These are phyloP conservation scores for Colletotrichum sp. DNA, from an alignment of 2,329 filamentous ascomycete species.

Conservation along the genomic window DNA sequence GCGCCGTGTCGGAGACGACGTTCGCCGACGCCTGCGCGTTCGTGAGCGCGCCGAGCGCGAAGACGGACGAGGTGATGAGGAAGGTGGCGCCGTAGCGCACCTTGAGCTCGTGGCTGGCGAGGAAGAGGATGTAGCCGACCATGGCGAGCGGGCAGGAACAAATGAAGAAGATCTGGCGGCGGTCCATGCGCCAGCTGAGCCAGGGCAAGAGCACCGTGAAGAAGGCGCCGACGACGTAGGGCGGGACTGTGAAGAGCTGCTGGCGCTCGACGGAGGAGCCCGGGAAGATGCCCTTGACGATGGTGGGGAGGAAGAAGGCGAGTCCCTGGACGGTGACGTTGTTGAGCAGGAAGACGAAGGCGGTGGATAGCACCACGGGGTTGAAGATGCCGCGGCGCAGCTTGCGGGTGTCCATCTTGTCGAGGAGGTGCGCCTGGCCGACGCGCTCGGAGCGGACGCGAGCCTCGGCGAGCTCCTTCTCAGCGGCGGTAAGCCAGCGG, in stretches of 20 bases:
- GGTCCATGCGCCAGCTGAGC: slow-evolving; percentile 60
- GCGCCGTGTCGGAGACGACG: slow-evolving; percentile 68
- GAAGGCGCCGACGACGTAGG: slow-evolving; percentile 67
- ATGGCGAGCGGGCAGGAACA: slow-evolving; percentile 61
- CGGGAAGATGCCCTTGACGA: slow-evolving; percentile 69
- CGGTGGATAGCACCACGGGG: slow-evolving; percentile 59
- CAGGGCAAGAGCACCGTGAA: slow-evolving; percentile 63
- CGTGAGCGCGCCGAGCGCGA: slow-evolving; percentile 64
- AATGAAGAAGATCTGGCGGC: slow-evolving; percentile 61
- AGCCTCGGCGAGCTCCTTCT: slow-evolving; percentile 66
- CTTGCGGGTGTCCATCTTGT: slow-evolving; percentile 64
- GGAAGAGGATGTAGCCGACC: slow-evolving; percentile 68
- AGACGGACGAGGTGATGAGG: slow-evolving; percentile 64
- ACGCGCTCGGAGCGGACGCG: slow-evolving; percentile 65
- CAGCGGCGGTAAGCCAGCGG: slow-evolving; percentile 65
- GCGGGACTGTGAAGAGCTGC: slow-evolving; percentile 69
- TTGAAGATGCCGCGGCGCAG: slow-evolving; percentile 62
- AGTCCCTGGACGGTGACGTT: slow-evolving; percentile 72
- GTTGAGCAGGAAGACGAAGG: slow-evolving; percentile 66
- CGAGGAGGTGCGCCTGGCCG: slow-evolving; percentile 63
- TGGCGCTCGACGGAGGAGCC: slow-evolving; percentile 59
- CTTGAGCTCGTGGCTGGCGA: slow-evolving; percentile 49
- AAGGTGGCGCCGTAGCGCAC: slow-evolving; percentile 69
- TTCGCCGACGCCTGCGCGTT: slow-evolving; percentile 69
- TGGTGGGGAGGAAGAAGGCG: slow-evolving; percentile 70